phyloP scores from a whole-genome alignment of 2,329 filamentous ascomycete species.

The Colletotrichum tamarilloi region DNA sequence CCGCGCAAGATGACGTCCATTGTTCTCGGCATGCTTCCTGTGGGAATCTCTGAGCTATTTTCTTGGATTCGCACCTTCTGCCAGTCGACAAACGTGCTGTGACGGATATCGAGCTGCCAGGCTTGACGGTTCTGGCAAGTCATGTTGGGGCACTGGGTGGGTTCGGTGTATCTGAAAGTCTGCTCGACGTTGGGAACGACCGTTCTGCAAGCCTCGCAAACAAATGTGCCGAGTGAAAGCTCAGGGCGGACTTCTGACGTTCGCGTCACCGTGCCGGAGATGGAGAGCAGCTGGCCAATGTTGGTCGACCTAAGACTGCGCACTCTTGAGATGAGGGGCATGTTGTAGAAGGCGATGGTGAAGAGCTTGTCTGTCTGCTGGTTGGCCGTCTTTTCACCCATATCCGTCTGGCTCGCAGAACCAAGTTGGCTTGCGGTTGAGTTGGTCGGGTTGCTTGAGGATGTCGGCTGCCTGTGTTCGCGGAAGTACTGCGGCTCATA shows the following conservation, averaged over 20 bases:
- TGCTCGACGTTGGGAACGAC: constrained; percentile 94
- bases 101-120: constrained; percentile 97
- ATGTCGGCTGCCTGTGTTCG: constrained; percentile 87
- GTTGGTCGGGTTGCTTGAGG: constrained; percentile 77
- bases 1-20: constrained; percentile 97
- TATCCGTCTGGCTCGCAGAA: constrained; percentile 72
- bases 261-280: constrained; percentile 95
- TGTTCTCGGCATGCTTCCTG: constrained; percentile 97
- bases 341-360: constrained; percentile 90
- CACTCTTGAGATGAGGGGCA: constrained; percentile 87
- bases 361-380: constrained; percentile 98
- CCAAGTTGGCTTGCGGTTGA: constrained; percentile 73
- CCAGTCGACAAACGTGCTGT: constrained; percentile 99
- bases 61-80: constrained; percentile 98
- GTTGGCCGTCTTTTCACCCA: constrained; percentile 82
- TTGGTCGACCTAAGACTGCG: constrained; percentile 88
- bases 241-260: constrained; percentile 98
- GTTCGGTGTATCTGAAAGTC: constrained; percentile 97
- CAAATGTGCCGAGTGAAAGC: constrained; percentile 90
- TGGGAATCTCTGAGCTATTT: constrained; percentile 98
- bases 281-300: constrained; percentile 92
- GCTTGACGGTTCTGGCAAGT: constrained; percentile 88
- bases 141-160: constrained; percentile 91
- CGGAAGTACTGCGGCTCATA: constrained; percentile 95
- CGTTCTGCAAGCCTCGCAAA: constrained; percentile 87